phyloP scores from a whole-genome alignment of 441 rosid species.

The Daphne laureola region DNA sequence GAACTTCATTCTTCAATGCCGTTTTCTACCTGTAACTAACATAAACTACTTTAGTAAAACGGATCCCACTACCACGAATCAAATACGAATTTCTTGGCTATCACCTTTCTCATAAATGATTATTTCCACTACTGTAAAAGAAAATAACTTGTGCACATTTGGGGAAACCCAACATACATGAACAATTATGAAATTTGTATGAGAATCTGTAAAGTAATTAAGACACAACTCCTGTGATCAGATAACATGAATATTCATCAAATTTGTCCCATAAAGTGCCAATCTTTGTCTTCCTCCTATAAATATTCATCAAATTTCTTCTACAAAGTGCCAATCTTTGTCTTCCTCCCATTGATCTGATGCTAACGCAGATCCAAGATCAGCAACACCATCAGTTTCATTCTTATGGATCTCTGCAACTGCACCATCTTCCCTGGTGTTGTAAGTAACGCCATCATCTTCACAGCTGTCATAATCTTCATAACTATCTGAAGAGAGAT shows the following conservation, averaged over 20 bases:
- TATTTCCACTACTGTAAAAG: too few relatives aligned
- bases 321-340: constrained; percentile 59
- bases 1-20: constrained; percentile 14
- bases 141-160: too few relatives aligned
- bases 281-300: constrained; percentile 46
- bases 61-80: not conserved
- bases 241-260: constrained; percentile 4
- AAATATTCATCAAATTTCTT: constrained; percentile 17
- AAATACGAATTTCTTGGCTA: too few relatives aligned
- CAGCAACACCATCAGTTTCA: constrained; percentile 6
- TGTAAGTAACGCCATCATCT: not conserved
- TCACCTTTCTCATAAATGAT: too few relatives aligned
- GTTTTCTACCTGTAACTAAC: constrained; percentile 14
- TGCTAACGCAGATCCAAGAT: constrained; percentile 25
- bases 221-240: too few relatives aligned
- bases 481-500: constrained; percentile 15
- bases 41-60: not conserved
- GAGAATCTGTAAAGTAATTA: too few relatives aligned
- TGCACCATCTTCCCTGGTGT: constrained; percentile 4
- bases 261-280: constrained; percentile 44
- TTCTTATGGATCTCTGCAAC: not conserved
- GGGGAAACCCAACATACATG: too few relatives aligned
- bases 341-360: constrained; percentile 34
- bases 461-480: constrained; percentile 1
- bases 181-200: too few relatives aligned